Evolutionary conservation across 805 yeast genomes (phyloP), one percentile per base, ranked within the genome.

Genomic region (Yamadazyma akitaensis): DNA sequence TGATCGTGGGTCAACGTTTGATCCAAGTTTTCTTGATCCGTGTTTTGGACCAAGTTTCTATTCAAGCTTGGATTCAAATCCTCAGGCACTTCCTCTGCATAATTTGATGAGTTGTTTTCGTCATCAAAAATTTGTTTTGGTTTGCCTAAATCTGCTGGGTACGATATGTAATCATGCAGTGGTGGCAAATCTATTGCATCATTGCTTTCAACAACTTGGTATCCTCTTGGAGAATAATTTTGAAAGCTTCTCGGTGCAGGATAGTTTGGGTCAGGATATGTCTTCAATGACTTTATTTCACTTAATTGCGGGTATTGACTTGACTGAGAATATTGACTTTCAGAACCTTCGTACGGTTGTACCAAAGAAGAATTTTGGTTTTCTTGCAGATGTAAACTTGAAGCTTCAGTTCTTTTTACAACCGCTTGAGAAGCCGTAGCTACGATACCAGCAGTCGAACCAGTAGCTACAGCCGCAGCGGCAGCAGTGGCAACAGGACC

Each of bases 121-220:
- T 52, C 55, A 43, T 52, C 55, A 44, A 24, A 51, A 10, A 51
- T 40, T 18, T 48, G 45, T 37, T 35, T 48, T 18, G 54, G 44
- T 18, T 44, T 41, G 26, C 16, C 37, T 24, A 42, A 18, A 18
- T 25, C 35, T 10, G 34, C 32, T 3, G 44, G 26, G 12, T 14
- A 25, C 19, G 11, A 18, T 10, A 26, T 10, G 21, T n/a, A 42
- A 2, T 26, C 17, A 12, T 21, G 17, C 14, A 12, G 17, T 5
- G n/a, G 21, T 8, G 41, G 33, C 2, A 9, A 11, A 6, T 14
- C 19, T 5, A 14, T 13, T 7, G n/a, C 14, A 26, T 38, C 41
- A 16, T 38, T 33, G 5, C 7, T n/a, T 5, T 28, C 32, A 10
- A 38, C 41, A 25, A 38, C 41, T 12, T 31, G 30, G 12, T 40